These are phyloP conservation scores for Draba incana DNA, from an alignment of 345 rosid species.

Conservation along the genomic window DNA sequence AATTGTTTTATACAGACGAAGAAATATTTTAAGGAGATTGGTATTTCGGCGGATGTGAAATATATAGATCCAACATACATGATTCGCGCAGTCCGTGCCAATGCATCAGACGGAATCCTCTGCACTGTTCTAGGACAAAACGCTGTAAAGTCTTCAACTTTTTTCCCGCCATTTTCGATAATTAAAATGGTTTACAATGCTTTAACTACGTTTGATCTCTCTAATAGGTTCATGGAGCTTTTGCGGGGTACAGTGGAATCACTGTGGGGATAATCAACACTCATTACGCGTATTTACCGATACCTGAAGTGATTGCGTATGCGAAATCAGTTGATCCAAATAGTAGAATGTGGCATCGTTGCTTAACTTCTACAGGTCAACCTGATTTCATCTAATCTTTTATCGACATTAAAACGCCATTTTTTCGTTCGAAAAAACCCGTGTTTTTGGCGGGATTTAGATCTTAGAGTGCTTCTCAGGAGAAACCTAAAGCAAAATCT, in stretches of 20 bases:
- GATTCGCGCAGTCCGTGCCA: constrained; percentile 95
- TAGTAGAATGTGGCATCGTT: constrained; percentile 96
- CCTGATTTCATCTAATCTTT: constrained; percentile 63
- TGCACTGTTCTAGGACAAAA: constrained; percentile 98
- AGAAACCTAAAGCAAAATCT: not conserved
- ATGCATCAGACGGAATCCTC: constrained; percentile 95
- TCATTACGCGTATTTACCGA: constrained; percentile 83
- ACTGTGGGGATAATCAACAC: constrained; percentile 89
- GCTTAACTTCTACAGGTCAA: constrained; percentile 91
- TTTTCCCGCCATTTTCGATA: not conserved
- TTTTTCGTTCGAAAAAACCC: not conserved
- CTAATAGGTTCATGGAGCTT: constrained; percentile 83
- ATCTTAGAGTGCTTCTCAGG: constrained; percentile 17
- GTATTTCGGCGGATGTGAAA: constrained; percentile 78
- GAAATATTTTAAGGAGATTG: constrained; percentile 69
- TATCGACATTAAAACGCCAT: not conserved
- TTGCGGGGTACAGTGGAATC: constrained; percentile 88
- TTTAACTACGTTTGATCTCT: constrained; percentile 10
- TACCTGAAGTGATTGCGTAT: constrained; percentile 85
- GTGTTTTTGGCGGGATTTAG: not conserved
- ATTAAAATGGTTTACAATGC: not conserved
- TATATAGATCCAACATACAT: constrained; percentile 98
- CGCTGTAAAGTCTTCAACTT: constrained; percentile 62
- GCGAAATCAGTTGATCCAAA: constrained; percentile 81
- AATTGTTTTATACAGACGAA: constrained; percentile 53